Conservation (phyloP, 2,329 filamentous ascomycete species). For the Phialophora tarda region DNA sequence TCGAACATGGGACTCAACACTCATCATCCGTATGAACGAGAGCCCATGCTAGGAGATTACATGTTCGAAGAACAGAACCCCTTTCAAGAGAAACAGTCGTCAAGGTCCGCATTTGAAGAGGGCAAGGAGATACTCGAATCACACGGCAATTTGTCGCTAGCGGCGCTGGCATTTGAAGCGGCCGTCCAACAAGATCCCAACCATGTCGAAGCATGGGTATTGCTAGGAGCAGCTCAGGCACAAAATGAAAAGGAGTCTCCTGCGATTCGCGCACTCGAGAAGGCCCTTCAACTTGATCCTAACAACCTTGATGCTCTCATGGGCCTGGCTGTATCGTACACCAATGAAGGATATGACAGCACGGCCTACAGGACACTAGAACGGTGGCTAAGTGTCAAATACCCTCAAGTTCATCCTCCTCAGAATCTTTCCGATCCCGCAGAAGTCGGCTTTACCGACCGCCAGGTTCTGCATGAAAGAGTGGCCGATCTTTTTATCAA, state of each 20-base stretch:
- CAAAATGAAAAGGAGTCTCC: constrained; percentile 99
- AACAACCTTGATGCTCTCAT: constrained; percentile 88
- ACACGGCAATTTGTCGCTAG: constrained; percentile 90
- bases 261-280: constrained; percentile 90
- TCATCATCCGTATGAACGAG: constrained; percentile 59
- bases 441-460: constrained; percentile 95
- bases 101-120: constrained; percentile 75
- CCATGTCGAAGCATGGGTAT: constrained; percentile 92
- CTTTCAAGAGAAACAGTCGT: constrained; percentile 74
- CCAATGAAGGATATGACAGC: constrained; percentile 97
- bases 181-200: constrained; percentile 87
- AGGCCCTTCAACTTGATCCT: constrained; percentile 85
- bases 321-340: constrained; percentile 95
- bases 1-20: constrained; percentile 61
- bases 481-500: constrained; percentile 90
- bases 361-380: constrained; percentile 95
- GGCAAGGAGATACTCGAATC: constrained; percentile 91
- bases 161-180: constrained; percentile 92
- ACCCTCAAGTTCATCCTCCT: constrained; percentile 78
- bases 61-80: constrained; percentile 94
- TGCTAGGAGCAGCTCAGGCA: constrained; percentile 88
- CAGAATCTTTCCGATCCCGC: constrained; percentile 70
- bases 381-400: constrained; percentile 95
- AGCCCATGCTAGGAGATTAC: constrained; percentile 85
- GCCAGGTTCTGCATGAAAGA: constrained; percentile 84